phyloP scores from a whole-genome alignment of 2,329 filamentous ascomycete species.

The Cladosporium sp. region DNA sequence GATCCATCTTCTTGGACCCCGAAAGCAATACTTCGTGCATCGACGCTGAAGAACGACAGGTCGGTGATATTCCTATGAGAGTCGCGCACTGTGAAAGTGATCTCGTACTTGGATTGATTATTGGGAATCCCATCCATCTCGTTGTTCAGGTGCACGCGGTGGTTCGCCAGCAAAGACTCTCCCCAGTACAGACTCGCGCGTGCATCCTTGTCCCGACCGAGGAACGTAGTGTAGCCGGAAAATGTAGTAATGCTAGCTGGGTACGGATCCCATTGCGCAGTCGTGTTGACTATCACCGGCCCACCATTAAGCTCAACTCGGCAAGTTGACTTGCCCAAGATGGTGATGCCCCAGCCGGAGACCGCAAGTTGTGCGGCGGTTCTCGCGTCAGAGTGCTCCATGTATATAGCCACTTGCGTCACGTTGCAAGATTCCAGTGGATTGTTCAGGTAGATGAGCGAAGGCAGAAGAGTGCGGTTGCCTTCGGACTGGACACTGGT shows the following conservation, averaged over 20 bases:
- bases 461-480: slow-evolving; percentile 4
- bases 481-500: slow-evolving; percentile 12
- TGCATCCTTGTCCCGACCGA: slow-evolving; percentile 6
- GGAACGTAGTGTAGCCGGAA: slow-evolving; percentile 15
- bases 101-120: too few species aligned
- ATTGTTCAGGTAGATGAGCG: slow-evolving; percentile 17
- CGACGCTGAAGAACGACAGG: too few species aligned
- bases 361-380: slow-evolving; percentile 11
- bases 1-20: too few species aligned
- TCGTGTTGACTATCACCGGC: too few species aligned
- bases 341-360: slow-evolving; percentile 10
- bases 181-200: slow-evolving; percentile 17
- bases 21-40: too few species aligned
- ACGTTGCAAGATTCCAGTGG: slow-evolving; percentile 15
- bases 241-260: slow-evolving; percentile 13
- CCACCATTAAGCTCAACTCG: neutral
- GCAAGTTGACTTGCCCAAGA: slow-evolving; percentile 14
- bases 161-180: slow-evolving; percentile 10
- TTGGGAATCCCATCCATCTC: too few species aligned
- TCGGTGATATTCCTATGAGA: too few species aligned
- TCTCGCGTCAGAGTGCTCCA: slow-evolving; percentile 7
- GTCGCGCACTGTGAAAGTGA: too few species aligned
- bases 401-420: neutral
- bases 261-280: neutral
- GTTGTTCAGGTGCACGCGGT: too few species aligned